Base-by-base conservation (phyloP, 2,329 filamentous ascomycete species). In the Phialemonium atrogriseum region DNA sequence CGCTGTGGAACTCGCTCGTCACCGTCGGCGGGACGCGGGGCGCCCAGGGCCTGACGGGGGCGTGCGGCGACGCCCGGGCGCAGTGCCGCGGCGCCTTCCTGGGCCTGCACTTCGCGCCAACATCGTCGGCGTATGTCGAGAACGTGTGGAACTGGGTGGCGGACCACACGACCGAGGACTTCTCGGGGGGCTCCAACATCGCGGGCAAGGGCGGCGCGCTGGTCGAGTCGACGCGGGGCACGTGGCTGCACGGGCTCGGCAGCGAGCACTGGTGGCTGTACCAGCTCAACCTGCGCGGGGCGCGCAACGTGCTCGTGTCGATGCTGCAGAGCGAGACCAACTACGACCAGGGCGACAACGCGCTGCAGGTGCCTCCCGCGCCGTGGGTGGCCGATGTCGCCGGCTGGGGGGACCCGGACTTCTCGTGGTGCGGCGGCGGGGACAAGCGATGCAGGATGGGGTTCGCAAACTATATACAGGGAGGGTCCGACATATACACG, bases 261-360 rank as follows among this genome's bases (percentile, higher is more conserved):
- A 66, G 59, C 27, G 73, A 77, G 54, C 73, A 77, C 48, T 66
- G 64, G 52, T 65, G 66, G 49, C 50, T 77, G 28, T 77, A 77
- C 52, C 69, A 77, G 50, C 65, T 74, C 41, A 68, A 73, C 39
- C 49, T 75, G 31, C 55, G 59, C 28, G 52, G 55, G 21, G 68
- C 70, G 1, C 46, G 55, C 33, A 70, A 71, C 37, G 60, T 75
- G 7, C 57, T 69, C 33, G 55, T 68, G 10, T 60, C 60, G 10
- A 43, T 73, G 48, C 58, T 70, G 35, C 68, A 75, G 50, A 61
- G 60, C 27, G 71, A 76, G 50, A 72, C 70, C 8, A 70, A 70
- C 26, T 72, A 71, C 44, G 51, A 56, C 41, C 55, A 64, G 38
- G 58, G 58, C 12, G 51, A 58, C 38, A 51, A 64, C 42, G 48